These are phyloP conservation scores for Aspergillus calidoustus DNA, from an alignment of 2,329 filamentous ascomycete species.

Conservation along the genomic window DNA sequence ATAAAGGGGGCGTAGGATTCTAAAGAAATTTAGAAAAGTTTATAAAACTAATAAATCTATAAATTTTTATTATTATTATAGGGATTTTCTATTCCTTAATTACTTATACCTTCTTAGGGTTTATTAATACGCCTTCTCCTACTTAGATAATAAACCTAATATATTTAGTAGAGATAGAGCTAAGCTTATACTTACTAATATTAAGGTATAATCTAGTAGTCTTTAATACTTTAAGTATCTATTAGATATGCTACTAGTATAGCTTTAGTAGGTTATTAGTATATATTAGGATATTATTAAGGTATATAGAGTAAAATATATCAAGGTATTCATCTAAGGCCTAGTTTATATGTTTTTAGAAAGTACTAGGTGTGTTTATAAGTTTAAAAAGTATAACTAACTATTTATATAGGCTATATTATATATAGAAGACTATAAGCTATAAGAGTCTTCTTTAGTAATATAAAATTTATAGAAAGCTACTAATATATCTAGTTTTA, in stretches of 20 bases:
- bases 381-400: slow-evolving; percentile 35
- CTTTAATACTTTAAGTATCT: neutral
- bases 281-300: slow-evolving; percentile 28
- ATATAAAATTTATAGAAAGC: neutral
- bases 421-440: slow-evolving; percentile 19
- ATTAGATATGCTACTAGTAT: neutral
- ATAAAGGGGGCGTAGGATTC: too few relatives aligned
- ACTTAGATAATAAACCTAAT: neutral
- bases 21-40: too few relatives aligned
- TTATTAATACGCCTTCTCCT: too few relatives aligned
- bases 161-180: neutral
- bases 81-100: too few relatives aligned
- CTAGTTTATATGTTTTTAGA: slow-evolving; percentile 24
- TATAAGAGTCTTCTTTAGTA: neutral
- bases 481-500: neutral
- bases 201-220: neutral
- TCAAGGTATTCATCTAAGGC: slow-evolving; percentile 17
- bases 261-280: neutral
- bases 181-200: neutral
- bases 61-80: too few relatives aligned
- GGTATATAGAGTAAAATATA: slow-evolving; percentile 12
- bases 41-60: too few relatives aligned
- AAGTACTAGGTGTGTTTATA: slow-evolving; percentile 19
- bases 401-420: slow-evolving; percentile 34
- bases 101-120: too few relatives aligned